Conservation (phyloP, 345 rosid species). For the Geranium rotundifolium region DNA sequence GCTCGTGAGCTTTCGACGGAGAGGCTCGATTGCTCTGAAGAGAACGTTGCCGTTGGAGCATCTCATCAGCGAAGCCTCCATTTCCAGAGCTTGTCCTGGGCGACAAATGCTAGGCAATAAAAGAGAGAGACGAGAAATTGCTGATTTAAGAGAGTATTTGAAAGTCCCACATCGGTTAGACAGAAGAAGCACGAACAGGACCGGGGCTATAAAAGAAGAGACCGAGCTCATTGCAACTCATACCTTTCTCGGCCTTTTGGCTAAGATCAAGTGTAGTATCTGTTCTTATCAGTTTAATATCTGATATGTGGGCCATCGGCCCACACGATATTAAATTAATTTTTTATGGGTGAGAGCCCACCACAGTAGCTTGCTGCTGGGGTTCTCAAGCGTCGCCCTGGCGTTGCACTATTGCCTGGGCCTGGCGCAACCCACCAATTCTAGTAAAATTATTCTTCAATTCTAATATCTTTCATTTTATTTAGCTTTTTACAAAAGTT, state of each 20-base stretch:
- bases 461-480: no score
- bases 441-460: no score
- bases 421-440: no score
- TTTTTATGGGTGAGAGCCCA: constrained; percentile 13
- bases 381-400: neutral
- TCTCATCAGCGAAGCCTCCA: constrained; percentile 56
- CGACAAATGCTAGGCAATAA: neutral
- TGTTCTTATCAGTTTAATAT: constrained; percentile 58
- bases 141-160: no score
- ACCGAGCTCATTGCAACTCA: no score
- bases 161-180: no score
- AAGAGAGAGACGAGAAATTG: no score
- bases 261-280: constrained; percentile 62
- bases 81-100: constrained; percentile 8
- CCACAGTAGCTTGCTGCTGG: constrained; percentile 10
- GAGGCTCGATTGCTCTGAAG: constrained; percentile 32
- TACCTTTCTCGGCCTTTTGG: constrained; percentile 66
- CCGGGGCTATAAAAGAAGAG: no score
- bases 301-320: constrained; percentile 32
- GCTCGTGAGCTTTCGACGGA: constrained; percentile 14
- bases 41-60: constrained; percentile 29
- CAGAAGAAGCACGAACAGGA: no score
- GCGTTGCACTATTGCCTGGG: no score
- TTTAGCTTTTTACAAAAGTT: no score
- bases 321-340: constrained; percentile 35